phyloP scores from a whole-genome alignment of 257 asterid genomes.

The Fraxinus quadrangulata region DNA sequence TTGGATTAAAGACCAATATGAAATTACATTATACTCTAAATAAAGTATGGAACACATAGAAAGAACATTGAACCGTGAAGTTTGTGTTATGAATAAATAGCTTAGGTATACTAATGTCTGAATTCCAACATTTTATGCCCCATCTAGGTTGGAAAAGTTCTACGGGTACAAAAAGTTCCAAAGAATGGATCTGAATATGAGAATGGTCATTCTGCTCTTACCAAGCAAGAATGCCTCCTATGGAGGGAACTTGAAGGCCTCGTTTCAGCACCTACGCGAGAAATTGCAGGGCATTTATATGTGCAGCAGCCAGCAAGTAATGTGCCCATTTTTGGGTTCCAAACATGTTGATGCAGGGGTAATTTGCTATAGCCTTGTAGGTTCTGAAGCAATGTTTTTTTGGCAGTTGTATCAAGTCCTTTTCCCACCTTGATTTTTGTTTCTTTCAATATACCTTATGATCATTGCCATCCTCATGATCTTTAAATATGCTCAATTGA shows the following conservation, averaged over 20 bases:
- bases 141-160: slow-evolving; percentile 75
- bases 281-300: slow-evolving; percentile 63
- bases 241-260: slow-evolving; percentile 72
- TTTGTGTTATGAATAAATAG: slow-evolving; percentile 22
- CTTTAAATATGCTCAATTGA: slow-evolving; percentile 3
- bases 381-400: slow-evolving; percentile 16
- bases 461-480: not conserved
- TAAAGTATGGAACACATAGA: slow-evolving; percentile 10
- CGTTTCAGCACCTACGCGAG: slow-evolving; percentile 69
- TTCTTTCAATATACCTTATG: not conserved
- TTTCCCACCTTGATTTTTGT: not conserved
- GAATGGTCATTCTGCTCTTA: slow-evolving; percentile 55
- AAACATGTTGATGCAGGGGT: slow-evolving; percentile 95
- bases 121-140: slow-evolving; percentile 5
- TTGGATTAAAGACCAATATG: not conserved
- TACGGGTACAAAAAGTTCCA: slow-evolving; percentile 71
- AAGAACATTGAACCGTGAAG: slow-evolving; percentile 6
- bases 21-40: not conserved
- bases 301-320: slow-evolving; percentile 76
- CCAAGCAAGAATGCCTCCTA: slow-evolving; percentile 55
- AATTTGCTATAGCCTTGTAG: slow-evolving; percentile 22
- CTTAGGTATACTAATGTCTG: slow-evolving; percentile 8
- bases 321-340: slow-evolving; percentile 77
- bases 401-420: not conserved
- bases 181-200: slow-evolving; percentile 45